These are phyloP conservation scores for Sphenostylis stenocarpa DNA, from an alignment of 306 rosid genomes.

Conservation along the genomic window DNA sequence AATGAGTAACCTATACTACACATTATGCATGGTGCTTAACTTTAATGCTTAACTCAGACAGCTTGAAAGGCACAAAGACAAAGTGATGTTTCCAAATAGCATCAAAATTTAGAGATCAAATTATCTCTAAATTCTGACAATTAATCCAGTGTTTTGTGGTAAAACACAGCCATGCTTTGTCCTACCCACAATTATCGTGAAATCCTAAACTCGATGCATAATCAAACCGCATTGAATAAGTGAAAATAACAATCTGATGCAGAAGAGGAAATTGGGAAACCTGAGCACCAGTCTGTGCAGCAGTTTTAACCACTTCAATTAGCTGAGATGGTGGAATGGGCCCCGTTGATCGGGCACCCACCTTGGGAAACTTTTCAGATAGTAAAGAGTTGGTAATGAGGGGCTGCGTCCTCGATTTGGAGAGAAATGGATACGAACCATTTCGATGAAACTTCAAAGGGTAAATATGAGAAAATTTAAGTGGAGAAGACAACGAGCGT, in stretches of 20 bases:
- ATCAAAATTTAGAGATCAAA: not conserved
- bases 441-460: conserved; percentile 14
- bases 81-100: not conserved
- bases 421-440: conserved; percentile 39
- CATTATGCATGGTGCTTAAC: not conserved
- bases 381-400: conserved; percentile 46
- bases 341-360: conserved; percentile 72
- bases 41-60: not conserved
- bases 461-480: not conserved
- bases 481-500: conserved; percentile 13
- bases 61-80: not conserved
- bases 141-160: not conserved
- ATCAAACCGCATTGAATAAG: not conserved
- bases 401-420: conserved; percentile 30
- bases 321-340: conserved; percentile 63
- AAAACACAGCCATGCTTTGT: not conserved
- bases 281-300: conserved; percentile 96
- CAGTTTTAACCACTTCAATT: conserved; percentile 72
- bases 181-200: not conserved
- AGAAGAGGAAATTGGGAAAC: conserved; percentile 33
- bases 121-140: not conserved
- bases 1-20: not conserved
- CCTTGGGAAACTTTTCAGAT: conserved; percentile 55
- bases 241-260: not conserved
- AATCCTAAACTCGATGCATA: not conserved